phyloP scores from a whole-genome alignment of 2,329 filamentous ascomycete species.

The Trichoderma hamatum region DNA sequence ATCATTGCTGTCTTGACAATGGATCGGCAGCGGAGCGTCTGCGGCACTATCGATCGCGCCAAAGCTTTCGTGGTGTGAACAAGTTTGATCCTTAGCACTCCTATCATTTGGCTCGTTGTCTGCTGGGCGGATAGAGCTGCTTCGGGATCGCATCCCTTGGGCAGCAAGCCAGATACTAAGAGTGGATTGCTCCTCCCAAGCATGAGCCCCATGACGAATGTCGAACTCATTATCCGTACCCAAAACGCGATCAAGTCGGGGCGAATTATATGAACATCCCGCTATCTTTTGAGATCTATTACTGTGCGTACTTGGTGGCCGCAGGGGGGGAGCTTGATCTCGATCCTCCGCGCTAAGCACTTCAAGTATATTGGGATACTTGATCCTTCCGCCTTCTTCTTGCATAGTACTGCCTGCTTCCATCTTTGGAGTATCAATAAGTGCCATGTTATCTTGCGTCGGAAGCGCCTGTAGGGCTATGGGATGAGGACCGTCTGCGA shows the following conservation, averaged over 20 bases:
- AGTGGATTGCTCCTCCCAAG: slow-evolving; percentile 41
- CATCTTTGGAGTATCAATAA: not conserved
- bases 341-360: not conserved
- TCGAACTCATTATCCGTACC: slow-evolving; percentile 37
- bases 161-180: slow-evolving; percentile 45
- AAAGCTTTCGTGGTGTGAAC: slow-evolving; percentile 14
- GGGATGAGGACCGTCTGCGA: slow-evolving; percentile 26
- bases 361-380: not conserved
- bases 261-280: slow-evolving; percentile 17
- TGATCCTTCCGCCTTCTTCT: not conserved
- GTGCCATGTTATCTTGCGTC: not conserved
- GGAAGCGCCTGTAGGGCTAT: not conserved
- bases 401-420: not conserved
- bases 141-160: slow-evolving; percentile 38
- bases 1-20: not conserved
- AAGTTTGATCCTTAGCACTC: not conserved
- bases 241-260: slow-evolving; percentile 29
- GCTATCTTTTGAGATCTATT: slow-evolving; percentile 26
- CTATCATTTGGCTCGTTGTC: not conserved
- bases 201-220: slow-evolving; percentile 37
- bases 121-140: slow-evolving; percentile 32
- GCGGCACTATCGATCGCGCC: slow-evolving; percentile 28
- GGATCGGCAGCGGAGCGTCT: slow-evolving; percentile 21
- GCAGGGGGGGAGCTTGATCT: not conserved
- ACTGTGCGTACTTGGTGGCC: slow-evolving; percentile 14